Percentiles rank a stretch among this genome's conserved stretches.
Conservation (phyloP, 2,329 filamentous ascomycete species). For the Cladorrhinum sp. region DNA sequence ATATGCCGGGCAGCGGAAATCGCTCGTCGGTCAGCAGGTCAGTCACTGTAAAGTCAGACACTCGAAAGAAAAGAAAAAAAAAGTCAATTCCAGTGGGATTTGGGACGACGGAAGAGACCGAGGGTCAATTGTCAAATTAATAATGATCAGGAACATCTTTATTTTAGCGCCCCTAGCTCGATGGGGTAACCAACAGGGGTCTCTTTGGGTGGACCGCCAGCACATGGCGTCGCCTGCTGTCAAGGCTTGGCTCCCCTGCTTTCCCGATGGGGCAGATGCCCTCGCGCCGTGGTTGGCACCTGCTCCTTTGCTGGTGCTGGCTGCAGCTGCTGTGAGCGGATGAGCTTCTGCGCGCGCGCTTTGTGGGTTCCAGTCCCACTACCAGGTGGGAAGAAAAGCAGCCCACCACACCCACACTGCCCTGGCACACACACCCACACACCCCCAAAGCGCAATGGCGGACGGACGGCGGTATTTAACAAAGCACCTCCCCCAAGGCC, state of each 20-base stretch:
- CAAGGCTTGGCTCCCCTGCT: constrained; percentile 17
- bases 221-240: constrained; percentile 18
- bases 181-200: constrained; percentile 1
- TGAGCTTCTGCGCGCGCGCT: neutral
- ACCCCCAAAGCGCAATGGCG: constrained; percentile 7
- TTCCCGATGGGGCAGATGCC: constrained; percentile 24
- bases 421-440: constrained; percentile 4
- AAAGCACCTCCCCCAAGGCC: constrained; percentile 29
- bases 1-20: neutral
- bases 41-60: too few species aligned
- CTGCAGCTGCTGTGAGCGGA: neutral
- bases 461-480: constrained; percentile 31
- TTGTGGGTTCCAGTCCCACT: constrained; percentile 5
- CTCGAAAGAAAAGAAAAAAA: too few species aligned
- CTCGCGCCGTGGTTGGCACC: neutral
- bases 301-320: neutral
- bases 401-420: constrained; percentile 12
- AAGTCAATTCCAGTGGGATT: too few species aligned
- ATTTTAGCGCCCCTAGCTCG: constrained; percentile 5
- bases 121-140: neutral
- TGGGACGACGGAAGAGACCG: too few species aligned
- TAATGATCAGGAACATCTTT: constrained; percentile 3
- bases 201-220: constrained; percentile 15
- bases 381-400: neutral
- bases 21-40: neutral